These are phyloP conservation scores for Alopecurus myosuroides DNA, from an alignment of 176 grass and related monocot species.

Conservation along the genomic window DNA sequence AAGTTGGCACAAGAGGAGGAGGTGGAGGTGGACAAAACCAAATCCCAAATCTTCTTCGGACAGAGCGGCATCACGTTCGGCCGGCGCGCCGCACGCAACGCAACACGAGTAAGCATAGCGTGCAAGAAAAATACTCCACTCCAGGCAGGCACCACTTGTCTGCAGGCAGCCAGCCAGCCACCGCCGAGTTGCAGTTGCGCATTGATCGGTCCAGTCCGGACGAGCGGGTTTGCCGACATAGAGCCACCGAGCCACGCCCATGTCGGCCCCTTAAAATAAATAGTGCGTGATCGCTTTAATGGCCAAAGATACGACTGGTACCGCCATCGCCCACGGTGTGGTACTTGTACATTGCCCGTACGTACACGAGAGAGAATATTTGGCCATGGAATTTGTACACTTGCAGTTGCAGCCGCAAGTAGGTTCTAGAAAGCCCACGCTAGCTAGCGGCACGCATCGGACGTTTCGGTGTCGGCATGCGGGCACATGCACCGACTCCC, in stretches of 20 bases:
- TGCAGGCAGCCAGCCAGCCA: background rate
- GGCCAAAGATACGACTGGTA: background rate
- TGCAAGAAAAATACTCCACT: no score
- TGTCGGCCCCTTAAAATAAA: background rate
- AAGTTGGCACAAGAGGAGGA: no score
- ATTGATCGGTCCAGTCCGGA: background rate
- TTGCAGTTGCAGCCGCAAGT: no score
- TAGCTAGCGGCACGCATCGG: no score
- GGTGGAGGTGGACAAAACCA: no score
- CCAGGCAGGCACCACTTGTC: no score
- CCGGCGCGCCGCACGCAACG: background rate
- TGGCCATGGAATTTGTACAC: no score
- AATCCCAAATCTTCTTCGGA: background rate
- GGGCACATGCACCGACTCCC: background rate
- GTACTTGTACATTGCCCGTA: no score
- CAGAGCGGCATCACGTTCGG: background rate
- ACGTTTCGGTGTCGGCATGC: constrained; percentile 32
- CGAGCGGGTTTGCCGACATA: background rate
- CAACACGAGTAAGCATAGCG: no score
- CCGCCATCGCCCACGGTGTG: no score
- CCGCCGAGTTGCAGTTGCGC: background rate
- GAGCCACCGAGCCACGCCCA: background rate
- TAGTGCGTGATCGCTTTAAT: background rate
- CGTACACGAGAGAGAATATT: background rate
- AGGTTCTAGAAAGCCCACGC: no score